Percentiles rank a stretch among this genome's conserved stretches.
Conservation (phyloP, 768 basidiomycete species). For the Pleurotus platypus region DNA sequence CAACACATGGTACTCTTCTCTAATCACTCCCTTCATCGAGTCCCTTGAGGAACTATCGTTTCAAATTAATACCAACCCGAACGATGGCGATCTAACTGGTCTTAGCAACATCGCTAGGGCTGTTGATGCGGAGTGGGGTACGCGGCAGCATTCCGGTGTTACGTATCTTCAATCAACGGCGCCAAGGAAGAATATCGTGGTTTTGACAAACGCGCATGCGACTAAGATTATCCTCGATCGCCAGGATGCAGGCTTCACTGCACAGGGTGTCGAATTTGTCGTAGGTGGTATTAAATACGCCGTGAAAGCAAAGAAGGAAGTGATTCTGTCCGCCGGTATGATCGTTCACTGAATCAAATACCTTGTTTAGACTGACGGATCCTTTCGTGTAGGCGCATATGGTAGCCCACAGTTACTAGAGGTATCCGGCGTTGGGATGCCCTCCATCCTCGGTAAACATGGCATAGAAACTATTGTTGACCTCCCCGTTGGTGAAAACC, state of each 20-base stretch:
- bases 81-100: slow-evolving; percentile 10
- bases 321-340: slow-evolving; percentile 40
- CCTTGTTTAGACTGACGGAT: not conserved
- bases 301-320: slow-evolving; percentile 41
- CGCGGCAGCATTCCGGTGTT: slow-evolving; percentile 14
- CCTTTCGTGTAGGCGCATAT: not conserved
- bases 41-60: not conserved
- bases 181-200: slow-evolving; percentile 24
- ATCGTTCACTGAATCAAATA: not conserved
- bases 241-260: slow-evolving; percentile 17
- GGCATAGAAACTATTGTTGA: slow-evolving; percentile 32
- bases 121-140: slow-evolving; percentile 13
- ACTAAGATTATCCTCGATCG: slow-evolving; percentile 16
- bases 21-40: not conserved
- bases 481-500: slow-evolving; percentile 45
- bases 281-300: slow-evolving; percentile 21
- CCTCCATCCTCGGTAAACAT: slow-evolving; percentile 30
- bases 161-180: slow-evolving; percentile 13
- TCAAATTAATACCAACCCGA: slow-evolving; percentile 12
- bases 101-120: slow-evolving; percentile 12
- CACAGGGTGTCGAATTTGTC: slow-evolving; percentile 42
- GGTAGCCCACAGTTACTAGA: slow-evolving; percentile 37
- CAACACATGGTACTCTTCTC: slow-evolving; percentile 3
- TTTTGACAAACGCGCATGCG: slow-evolving; percentile 28
- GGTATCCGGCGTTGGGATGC: slow-evolving; percentile 42